Evolutionary conservation across 2,329 filamentous ascomycete species (phyloP), one percentile per base, ranked within the genome.

Genomic region (Verticillium nonalfalfae): DNA sequence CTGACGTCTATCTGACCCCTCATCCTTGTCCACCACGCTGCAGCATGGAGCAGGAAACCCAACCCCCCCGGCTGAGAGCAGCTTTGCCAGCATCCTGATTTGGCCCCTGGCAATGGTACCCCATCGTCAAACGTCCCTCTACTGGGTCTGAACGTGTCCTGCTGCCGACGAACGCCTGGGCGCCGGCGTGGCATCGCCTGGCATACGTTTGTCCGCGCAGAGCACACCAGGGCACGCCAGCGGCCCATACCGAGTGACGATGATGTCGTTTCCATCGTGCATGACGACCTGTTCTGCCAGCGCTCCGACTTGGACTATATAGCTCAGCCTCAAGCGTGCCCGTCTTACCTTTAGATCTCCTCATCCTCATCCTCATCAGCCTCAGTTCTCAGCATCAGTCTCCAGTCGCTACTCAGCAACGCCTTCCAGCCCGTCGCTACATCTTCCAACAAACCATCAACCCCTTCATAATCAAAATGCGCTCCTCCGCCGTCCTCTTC

Each of bases 401-500:
- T 56, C 10, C 55, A 34, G 26, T 57, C 57, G 50, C 9, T 54
- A 50, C 26, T n/a, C 57, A 59, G 62, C 57, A 54, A 57, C 39
- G 21, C 56, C 52, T 59, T 39, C 36, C 50, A 35, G 58, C 15
- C 62, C 57, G 35, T 26, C 45, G 61, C 58, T 61, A 63, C 57
- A 40, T 56, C 15, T 55, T 6, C 31, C 14, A 7, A 50, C 21
- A n/a, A 40, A 40, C 10, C 15, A 50, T n/a, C 36, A 56, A 9
- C 34, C 54, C 55, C 38, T 36, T 21, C 55, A n/a, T 18, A 26
- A 55, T 50, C 55, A 68, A 63, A 18, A 70, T 70, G 68, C 68
- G 65, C 57, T 60, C 65, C 56, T 65, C 71, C 63, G 59, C 66
- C 62, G 45, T 64, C 63, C 60, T 64, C 57, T 58, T 58, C 57